phyloP scores from a whole-genome alignment of 208 protist species.

The Acanthamoeba triangularis region DNA sequence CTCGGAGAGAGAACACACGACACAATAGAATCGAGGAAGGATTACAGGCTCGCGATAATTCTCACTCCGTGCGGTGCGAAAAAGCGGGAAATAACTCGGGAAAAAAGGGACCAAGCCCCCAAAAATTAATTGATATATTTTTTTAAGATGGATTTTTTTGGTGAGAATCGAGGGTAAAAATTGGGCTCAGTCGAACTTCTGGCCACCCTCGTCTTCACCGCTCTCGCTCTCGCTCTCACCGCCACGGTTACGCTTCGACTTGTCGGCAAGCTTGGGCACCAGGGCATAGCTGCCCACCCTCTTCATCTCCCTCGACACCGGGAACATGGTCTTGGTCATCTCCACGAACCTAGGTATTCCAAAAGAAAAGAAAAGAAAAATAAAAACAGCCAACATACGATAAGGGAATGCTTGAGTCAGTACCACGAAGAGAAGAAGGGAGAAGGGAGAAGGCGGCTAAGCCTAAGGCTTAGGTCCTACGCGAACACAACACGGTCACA shows the following conservation, averaged over 20 bases:
- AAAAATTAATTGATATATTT: no score
- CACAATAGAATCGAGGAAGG: no score
- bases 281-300: conserved; percentile 22
- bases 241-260: not conserved
- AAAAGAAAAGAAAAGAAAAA: not conserved
- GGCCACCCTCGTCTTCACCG: conserved; percentile 47
- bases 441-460: no score
- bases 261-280: not conserved
- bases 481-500: not conserved
- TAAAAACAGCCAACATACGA: no score
- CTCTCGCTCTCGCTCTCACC: conserved; percentile 5
- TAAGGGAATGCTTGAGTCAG: no score
- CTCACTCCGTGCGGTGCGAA: not conserved
- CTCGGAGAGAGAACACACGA: no score
- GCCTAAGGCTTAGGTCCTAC: no score
- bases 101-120: no score
- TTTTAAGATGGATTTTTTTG: no score
- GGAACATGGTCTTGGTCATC: conserved; percentile 69
- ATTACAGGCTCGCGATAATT: not conserved
- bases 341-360: not conserved
- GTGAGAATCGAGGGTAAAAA: no score
- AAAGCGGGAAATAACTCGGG: no score
- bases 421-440: no score
- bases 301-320: conserved; percentile 43
- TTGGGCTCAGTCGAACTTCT: conserved; percentile 64